These are phyloP conservation scores for Lithohypha guttulata DNA, from an alignment of 2,329 filamentous ascomycete species.

Conservation along the genomic window DNA sequence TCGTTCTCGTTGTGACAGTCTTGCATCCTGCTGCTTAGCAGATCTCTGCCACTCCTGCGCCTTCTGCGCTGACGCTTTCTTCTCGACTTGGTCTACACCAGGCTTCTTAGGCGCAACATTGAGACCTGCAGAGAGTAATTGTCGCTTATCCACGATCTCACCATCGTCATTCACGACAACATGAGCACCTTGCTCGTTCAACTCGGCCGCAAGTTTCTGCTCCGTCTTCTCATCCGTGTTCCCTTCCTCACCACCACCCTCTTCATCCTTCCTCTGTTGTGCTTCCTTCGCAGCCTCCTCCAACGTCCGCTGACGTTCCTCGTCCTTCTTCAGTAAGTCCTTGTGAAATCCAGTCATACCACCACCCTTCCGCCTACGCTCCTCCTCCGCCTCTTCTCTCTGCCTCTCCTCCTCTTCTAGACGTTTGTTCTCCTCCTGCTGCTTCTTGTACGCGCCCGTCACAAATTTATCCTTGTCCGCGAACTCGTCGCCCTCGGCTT, in stretches of 20 bases:
- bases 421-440: slow-evolving; percentile 49
- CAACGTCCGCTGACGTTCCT: slow-evolving; percentile 46
- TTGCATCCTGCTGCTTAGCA: slow-evolving; percentile 28
- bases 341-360: slow-evolving; percentile 50
- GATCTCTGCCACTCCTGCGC: slow-evolving; percentile 18
- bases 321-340: slow-evolving; percentile 47
- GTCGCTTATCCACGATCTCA: slow-evolving; percentile 53
- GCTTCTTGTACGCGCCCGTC: slow-evolving; percentile 52
- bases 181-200: slow-evolving; percentile 41
- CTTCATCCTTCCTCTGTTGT: slow-evolving; percentile 26
- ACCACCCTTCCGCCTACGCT: slow-evolving; percentile 35
- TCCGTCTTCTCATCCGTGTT: slow-evolving; percentile 36
- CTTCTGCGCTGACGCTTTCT: slow-evolving; percentile 5
- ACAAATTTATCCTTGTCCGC: slow-evolving; percentile 59
- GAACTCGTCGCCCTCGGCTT: slow-evolving; percentile 56
- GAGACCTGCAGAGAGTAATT: slow-evolving; percentile 50
- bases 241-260: slow-evolving; percentile 13
- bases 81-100: slow-evolving; percentile 1
- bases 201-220: slow-evolving; percentile 44
- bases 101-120: slow-evolving; percentile 48
- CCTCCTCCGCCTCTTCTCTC: slow-evolving; percentile 44
- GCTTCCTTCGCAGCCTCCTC: slow-evolving; percentile 44
- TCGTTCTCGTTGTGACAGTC: slow-evolving; percentile 39
- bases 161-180: slow-evolving; percentile 54
- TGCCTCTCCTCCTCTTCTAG: slow-evolving; percentile 49